Evolutionary conservation across 208 protist species (phyloP).

Genomic region (Leishmania amazonensis): DNA sequence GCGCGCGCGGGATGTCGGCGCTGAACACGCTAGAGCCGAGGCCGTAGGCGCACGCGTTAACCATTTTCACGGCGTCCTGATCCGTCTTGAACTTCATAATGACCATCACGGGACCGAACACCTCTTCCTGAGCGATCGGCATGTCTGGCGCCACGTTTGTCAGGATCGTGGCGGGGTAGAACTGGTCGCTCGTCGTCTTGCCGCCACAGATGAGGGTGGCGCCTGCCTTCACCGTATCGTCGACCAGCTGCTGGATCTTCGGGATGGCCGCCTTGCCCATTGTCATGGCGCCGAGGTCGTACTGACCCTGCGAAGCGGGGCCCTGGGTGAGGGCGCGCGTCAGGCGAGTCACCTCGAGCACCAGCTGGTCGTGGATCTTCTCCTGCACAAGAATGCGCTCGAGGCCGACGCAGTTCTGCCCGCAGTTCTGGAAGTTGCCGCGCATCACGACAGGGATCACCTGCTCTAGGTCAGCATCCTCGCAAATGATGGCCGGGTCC

Average conservation of each 20-base stretch:
- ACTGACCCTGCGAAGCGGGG: constrained; percentile 60
- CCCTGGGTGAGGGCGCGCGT: constrained; percentile 86
- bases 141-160: constrained; percentile 88
- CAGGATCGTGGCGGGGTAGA: constrained; percentile 93
- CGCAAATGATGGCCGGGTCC: constrained; percentile 92
- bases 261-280: constrained; percentile 89
- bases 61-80: constrained; percentile 84
- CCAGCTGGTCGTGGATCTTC: constrained; percentile 89
- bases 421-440: constrained; percentile 93
- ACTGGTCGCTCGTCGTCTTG: constrained; percentile 59
- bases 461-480: constrained; percentile 91
- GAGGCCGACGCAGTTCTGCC: constrained; percentile 93
- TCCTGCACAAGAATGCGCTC: constrained; percentile 89
- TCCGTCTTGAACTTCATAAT: constrained; percentile 91
- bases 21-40: constrained; percentile 93
- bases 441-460: constrained; percentile 89
- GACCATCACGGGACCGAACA: constrained; percentile 94
- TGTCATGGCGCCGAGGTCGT: constrained; percentile 94
- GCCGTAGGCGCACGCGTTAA: constrained; percentile 91
- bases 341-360: constrained; percentile 49
- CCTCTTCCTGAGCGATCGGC: constrained; percentile 93
- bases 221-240: constrained; percentile 88
- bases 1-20: constrained; percentile 70
- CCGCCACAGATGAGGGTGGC: constrained; percentile 90
- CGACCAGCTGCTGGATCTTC: constrained; percentile 92